These are phyloP conservation scores for Alternaria sp. DNA, from an alignment of 2,329 filamentous ascomycete species.

Conservation along the genomic window DNA sequence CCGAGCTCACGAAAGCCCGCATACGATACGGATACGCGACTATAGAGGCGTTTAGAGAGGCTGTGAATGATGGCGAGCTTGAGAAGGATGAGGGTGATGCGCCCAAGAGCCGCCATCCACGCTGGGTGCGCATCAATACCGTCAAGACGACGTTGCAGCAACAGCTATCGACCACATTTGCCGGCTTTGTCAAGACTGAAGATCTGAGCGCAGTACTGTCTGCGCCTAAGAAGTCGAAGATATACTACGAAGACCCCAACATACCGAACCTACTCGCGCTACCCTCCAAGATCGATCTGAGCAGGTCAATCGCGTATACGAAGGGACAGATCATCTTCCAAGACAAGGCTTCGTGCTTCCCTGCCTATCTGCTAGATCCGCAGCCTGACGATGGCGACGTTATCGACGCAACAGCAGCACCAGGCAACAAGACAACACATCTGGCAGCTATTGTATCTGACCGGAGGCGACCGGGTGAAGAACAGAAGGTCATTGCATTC, in stretches of 20 bases:
- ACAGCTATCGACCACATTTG: constrained; percentile 78
- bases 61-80: constrained; percentile 57
- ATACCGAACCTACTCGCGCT: constrained; percentile 85
- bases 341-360: constrained; percentile 97
- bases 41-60: constrained; percentile 67
- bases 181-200: constrained; percentile 63
- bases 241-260: constrained; percentile 76
- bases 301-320: constrained; percentile 74
- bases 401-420: constrained; percentile 92
- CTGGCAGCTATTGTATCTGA: constrained; percentile 73
- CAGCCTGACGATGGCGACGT: constrained; percentile 72
- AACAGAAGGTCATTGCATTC: constrained; percentile 72
- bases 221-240: constrained; percentile 50
- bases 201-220: constrained; percentile 64
- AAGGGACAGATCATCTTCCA: constrained; percentile 85
- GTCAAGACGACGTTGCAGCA: constrained; percentile 73
- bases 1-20: constrained; percentile 82
- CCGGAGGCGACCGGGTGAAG: constrained; percentile 37
- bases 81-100: constrained; percentile 38
- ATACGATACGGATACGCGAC: constrained; percentile 73
- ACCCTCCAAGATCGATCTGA: constrained; percentile 73
- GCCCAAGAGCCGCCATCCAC: constrained; percentile 68
- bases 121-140: constrained; percentile 90
- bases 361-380: constrained; percentile 83
- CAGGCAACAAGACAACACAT: constrained; percentile 97